Evolutionary conservation across 2,329 filamentous ascomycete species (phyloP), one percentile per base, ranked within the genome.

Genomic region (Aspergillus proliferans): DNA sequence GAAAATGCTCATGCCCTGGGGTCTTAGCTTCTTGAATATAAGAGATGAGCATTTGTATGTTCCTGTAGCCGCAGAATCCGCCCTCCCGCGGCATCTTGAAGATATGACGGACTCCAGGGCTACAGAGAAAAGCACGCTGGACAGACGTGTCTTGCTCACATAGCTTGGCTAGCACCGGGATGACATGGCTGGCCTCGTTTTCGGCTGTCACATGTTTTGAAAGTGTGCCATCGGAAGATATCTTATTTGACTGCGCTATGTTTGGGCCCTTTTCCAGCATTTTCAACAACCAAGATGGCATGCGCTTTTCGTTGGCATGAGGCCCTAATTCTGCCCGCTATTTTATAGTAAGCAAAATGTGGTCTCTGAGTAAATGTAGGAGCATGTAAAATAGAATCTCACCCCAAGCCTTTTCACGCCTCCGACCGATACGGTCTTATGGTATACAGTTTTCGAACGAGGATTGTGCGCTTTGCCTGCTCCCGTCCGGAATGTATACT

Each of bases 61-160:
- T 97, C 38, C 92, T 81, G 65, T 96, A 97, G 3, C 92, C 92
- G 64, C 92, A 97, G 65, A 97, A 97, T 5, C 89, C 87, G 19
- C 90, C 90, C 71, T 95, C 91, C 52, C 75, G 78, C n/a, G 78
- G 80, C 46, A 94, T 76, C 61, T 95, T 95, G 46, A 87, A 88
- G 22, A 97, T 78, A 61, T 96, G 91, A 44, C 83, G 77, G 0
- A 89, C 86, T 43, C 77, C 76, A 1, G 85, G 79, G 60, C 90
- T 83, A 66, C 91, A 96, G 30, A 95, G 74, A 60, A 90, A 95
- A 5, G 88, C 87, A 54, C 81, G 81, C 47, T 80, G 74, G 1
- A 88, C 86, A 4, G 73, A 72, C 6, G 70, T 63, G 58, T 87
- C 88, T 48, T 85, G 76, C 38, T 84, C 76, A 40, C 87, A 79